Evolutionary conservation across 225 moss, liverwort and hornwort species (phyloP), one percentile per base, ranked within the genome.

Genomic region (Polytrichum formosum): DNA sequence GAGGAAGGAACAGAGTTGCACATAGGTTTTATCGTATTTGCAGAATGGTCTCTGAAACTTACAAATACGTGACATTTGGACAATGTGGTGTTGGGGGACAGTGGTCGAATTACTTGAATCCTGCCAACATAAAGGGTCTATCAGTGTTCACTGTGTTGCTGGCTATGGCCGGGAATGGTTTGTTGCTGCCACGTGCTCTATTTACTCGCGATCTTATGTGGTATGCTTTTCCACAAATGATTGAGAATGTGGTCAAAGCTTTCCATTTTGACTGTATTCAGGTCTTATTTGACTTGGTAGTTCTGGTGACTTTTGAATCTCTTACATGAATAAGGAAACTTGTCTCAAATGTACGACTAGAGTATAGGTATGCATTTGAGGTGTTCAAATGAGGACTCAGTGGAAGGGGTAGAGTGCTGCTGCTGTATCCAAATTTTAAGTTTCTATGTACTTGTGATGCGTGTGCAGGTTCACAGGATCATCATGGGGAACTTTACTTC

Each of bases 141-240:
- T 96, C 96, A 61, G 89, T 96, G 58, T 79, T 91, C 70, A 91
- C 93, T 31, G 77, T 96, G 56, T 80, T 96, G 70, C 87, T 96
- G 53, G 96, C 96, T 58, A 93, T 96, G 93, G 10, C 88, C 35
- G 96, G 96, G 54, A 96, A 96, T 56, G 82, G 87, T 55, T 74
- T 96, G 56, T 83, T 96, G 16, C 81, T 96, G 16, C 96, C 96
- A 30, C 90, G 91, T 4, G 93, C 93, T 61, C 87, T 96, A 0
- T 96, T 96, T 76, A 93, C 90, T 26, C 96, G 96, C 17, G 96
- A 96, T 70, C 91, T 96, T 55, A 96, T 93, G 96, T 96, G 96
- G 96, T 96, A 82, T 53, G 79, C 74, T 74, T 66, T 72, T 53
- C 16, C n/a, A 67, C 23, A 33, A 72, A 37, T 29, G 6, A 66